Evolutionary conservation across 208 protist genomes (phyloP).

Genomic region (Leishmania guyanensis): DNA sequence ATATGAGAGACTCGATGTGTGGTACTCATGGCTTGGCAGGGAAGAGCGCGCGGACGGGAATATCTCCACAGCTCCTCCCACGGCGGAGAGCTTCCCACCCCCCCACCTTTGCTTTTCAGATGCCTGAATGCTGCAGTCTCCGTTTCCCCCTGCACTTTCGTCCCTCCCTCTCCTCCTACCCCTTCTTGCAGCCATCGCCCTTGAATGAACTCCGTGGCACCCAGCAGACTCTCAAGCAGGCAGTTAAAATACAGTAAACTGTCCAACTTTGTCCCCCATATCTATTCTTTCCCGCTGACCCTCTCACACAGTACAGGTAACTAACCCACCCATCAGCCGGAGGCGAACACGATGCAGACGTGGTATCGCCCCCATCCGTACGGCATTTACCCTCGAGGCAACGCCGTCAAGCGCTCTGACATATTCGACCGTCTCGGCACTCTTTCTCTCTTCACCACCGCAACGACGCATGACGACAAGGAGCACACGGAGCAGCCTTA

Average conservation of each 20-base stretch:
- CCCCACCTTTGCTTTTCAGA: not conserved
- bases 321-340: not conserved
- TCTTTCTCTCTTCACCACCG: slow-evolving; percentile 57
- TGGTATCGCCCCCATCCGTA: slow-evolving; percentile 84
- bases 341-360: slow-evolving; percentile 39
- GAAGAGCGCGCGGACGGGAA: not conserved
- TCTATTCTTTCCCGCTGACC: not conserved
- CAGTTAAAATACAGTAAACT: not conserved
- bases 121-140: not conserved
- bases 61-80: not conserved
- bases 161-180: not conserved
- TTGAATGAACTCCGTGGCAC: not conserved
- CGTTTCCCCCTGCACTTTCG: not conserved
- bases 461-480: slow-evolving; percentile 49
- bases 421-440: slow-evolving; percentile 67
- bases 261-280: not conserved
- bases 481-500: slow-evolving; percentile 72
- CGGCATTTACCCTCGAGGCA: slow-evolving; percentile 82
- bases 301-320: not conserved
- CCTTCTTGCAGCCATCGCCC: not conserved
- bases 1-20: not conserved
- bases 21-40: not conserved
- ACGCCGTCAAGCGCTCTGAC: slow-evolving; percentile 50
- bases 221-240: not conserved
- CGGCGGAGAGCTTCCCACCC: not conserved